phyloP scores from a whole-genome alignment of 179 eudicot species.

The Heliamphora pulchella region DNA sequence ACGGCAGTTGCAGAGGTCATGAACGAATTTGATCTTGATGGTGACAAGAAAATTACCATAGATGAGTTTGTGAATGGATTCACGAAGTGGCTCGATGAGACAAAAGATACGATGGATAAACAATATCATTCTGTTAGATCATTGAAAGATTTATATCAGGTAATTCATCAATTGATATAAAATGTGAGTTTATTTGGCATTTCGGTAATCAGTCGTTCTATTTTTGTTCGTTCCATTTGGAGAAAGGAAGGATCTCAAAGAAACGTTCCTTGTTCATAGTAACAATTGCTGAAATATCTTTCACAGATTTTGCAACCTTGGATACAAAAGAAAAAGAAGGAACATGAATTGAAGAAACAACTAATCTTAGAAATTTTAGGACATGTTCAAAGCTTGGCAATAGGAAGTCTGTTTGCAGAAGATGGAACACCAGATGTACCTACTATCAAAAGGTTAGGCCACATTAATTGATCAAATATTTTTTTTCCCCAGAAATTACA shows the following conservation, averaged over 20 bases:
- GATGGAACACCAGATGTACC: constrained; percentile 44
- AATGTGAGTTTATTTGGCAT: neutral
- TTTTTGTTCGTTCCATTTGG: too few species aligned
- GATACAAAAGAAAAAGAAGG: constrained; percentile 46
- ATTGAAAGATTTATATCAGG: constrained; percentile 24
- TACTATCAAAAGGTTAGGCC: constrained; percentile 31
- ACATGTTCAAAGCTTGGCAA: constrained; percentile 40
- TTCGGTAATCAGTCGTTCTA: too few species aligned
- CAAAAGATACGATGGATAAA: constrained; percentile 25
- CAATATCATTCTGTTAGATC: constrained; percentile 23
- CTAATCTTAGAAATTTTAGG: constrained; percentile 48
- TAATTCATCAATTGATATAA: neutral
- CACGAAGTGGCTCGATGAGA: constrained; percentile 33
- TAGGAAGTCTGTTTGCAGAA: constrained; percentile 38
- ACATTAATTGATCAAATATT: neutral
- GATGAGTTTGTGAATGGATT: constrained; percentile 31
- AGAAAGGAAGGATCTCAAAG: too few species aligned
- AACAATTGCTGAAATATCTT: constrained; percentile 6
- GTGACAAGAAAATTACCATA: constrained; percentile 25
- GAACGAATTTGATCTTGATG: constrained; percentile 24
- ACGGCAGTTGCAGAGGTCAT: constrained; percentile 17
- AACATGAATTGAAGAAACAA: constrained; percentile 43
- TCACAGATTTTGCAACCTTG: constrained; percentile 45
- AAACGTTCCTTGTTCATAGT: neutral
- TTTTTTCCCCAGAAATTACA: too few species aligned